These are phyloP conservation scores for Vanderwaltozyma verrucispora DNA, from an alignment of 805 yeast genomes.

Conservation along the genomic window DNA sequence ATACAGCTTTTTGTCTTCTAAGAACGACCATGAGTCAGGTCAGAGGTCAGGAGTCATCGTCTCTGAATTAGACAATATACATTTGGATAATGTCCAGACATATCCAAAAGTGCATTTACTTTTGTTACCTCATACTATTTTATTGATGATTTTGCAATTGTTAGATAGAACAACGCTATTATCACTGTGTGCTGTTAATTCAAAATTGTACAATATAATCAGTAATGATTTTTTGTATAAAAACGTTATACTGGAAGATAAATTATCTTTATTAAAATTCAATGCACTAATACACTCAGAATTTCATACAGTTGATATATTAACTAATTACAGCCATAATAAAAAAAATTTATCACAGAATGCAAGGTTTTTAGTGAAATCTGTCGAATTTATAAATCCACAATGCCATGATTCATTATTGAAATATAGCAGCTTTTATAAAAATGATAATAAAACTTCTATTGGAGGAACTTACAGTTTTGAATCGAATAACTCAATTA, in stretches of 20 bases:
- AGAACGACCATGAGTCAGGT: no score
- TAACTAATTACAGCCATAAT: slow-evolving; percentile 1
- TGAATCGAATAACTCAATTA: background rate
- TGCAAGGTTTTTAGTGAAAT: slow-evolving; percentile 19
- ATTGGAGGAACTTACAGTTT: slow-evolving; percentile 22
- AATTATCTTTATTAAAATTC: slow-evolving; percentile 21
- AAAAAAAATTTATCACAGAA: slow-evolving; percentile 9
- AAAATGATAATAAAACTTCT: slow-evolving; percentile 8
- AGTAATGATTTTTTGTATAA: slow-evolving; percentile 21
- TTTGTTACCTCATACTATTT: slow-evolving; percentile 16
- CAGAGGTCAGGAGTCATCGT: no score
- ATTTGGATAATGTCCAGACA: no score
- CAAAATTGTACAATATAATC: slow-evolving; percentile 16
- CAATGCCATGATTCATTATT: slow-evolving; percentile 26
- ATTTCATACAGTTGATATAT: slow-evolving; percentile 14
- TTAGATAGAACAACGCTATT: slow-evolving; percentile 16
- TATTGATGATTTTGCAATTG: slow-evolving; percentile 16
- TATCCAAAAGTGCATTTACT: slow-evolving; percentile 6
- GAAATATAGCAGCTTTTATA: slow-evolving; percentile 24
- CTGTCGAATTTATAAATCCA: slow-evolving; percentile 24
- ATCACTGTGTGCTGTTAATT: slow-evolving; percentile 17
- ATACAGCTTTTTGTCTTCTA: slow-evolving; percentile 30
- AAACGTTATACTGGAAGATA: slow-evolving; percentile 17
- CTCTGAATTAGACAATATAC: no score
- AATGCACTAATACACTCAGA: slow-evolving; percentile 25